Evolutionary conservation across 2,329 filamentous ascomycete genomes (phyloP), one percentile per base, ranked within the genome.

Genomic region (Penicillium sp.): DNA sequence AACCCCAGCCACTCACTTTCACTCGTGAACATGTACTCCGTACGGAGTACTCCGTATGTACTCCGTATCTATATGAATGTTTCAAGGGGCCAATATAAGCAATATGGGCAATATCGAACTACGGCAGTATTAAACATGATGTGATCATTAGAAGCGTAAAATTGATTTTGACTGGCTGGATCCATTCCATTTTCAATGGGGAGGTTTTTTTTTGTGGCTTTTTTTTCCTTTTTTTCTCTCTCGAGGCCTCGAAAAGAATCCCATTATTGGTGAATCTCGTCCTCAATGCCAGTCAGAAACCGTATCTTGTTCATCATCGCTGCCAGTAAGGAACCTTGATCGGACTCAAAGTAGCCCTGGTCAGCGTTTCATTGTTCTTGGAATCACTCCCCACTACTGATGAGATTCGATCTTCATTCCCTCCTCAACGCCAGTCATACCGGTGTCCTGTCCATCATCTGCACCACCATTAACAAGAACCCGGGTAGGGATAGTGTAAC

Each of bases 401-500:
- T 59, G 62, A 15, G 56, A 59, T n/a, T 65, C 67, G 38, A 68
- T 68, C 58, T 67, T 67, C 27, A 61, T 62, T 37, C 62, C 67
- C 27, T 61, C 66, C 13, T 50, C 62, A 31, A 71, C 64, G 54
- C 73, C 73, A n/a, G 65, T 63, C 73, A 75, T 76, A 1, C 72
- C 72, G 15, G 71, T 70, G 41, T 75, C 73, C 60, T 75, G 40
- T 25, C 40, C 50, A 4, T 53, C 40, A 4, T 37, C 68, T 15
- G 67, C 63, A 6, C 49, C 64, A 43, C 67, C 78, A 4, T 80
- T 84, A 6, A 86, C 85, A 48, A 92, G 76, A 13, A 92, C 83
- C 71, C 87, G 89, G 1, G 83, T 85, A 73, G 83, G 82, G 3
- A 86, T 86, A 13, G 84, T 79, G 60, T 85, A 84, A 17, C 72